Evolutionary conservation across 306 rosid species (phyloP), one percentile per base, ranked within the genome.

Genomic region (Sicyos baderoa): DNA sequence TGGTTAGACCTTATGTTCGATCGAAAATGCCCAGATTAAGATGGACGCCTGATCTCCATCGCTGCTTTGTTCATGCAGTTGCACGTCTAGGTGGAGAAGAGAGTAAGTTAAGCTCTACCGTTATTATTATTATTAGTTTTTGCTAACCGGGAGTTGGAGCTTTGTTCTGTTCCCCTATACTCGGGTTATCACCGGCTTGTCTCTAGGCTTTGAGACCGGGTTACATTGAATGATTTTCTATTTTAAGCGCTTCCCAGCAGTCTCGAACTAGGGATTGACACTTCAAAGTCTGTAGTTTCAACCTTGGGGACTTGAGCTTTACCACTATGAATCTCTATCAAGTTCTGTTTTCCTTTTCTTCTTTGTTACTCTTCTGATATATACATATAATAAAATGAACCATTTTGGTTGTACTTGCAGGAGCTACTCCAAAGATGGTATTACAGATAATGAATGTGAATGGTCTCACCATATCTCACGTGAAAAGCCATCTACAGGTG

Each of bases 401-500:
- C 69, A 17, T 18, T 37, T 62, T 42, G 52, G 52, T 63, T 15
- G 29, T 63, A 18, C 50, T 67, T 71, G 14, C 76, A 92, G 98
- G 91, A 83, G 95, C 95, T 25, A 86, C 98, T 2, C 96, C 98
- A 56, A 92, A 89, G 88, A 57, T 82, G 84, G 75, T 92, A 60
- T 58, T 87, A 56, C 86, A 83, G 76, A 79, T 86, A 25, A 92
- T 92, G 98, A 79, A 87, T 79, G 89, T 86, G 72, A 86, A 70
- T 35, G 91, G 87, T 63, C 87, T 92, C 5, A 87, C 87, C 40
- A 78, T 92, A 81, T 78, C 95, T 81, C 98, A 89, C 80, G 89
- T 92, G 19, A 92, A 92, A 79, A 89, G 98, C 79, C 98, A 92
- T 79, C 98, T 92, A 75, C 97, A 92, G 96, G 97, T 91, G 29